A percentile compares a stretch with the other conserved stretches of the same genome.
Conservation (phyloP, 208 protist genomes). For the Leptomonas pyrrhocoris region DNA sequence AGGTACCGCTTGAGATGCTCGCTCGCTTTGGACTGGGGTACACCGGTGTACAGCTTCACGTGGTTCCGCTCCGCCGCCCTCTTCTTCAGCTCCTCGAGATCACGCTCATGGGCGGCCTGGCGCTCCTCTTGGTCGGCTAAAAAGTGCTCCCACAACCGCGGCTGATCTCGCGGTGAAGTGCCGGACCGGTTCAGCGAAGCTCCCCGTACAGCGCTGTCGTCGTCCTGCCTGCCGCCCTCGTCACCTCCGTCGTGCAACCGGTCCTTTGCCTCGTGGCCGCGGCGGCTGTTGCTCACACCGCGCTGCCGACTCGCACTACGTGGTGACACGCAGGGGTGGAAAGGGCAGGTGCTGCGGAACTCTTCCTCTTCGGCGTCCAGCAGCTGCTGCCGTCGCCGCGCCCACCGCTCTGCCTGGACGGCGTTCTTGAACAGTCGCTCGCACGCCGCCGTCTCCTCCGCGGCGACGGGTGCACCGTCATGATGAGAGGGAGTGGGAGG, state of each 20-base stretch:
- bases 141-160: conserved; percentile 10
- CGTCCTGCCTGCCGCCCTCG: not conserved
- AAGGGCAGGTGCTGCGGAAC: conserved; percentile 24
- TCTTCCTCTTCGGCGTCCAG: conserved; percentile 20
- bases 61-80: conserved; percentile 26
- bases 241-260: not conserved
- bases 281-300: conserved; percentile 1
- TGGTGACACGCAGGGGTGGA: conserved; percentile 19
- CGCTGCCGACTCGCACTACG: conserved; percentile 1
- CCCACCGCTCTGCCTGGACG: conserved; percentile 17
- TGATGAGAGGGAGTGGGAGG: not conserved
- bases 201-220: not conserved
- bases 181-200: not conserved
- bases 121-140: conserved; percentile 13
- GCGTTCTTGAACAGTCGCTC: conserved; percentile 35
- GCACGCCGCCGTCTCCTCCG: conserved; percentile 14
- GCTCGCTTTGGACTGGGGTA: conserved; percentile 27
- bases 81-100: conserved; percentile 24
- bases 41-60: conserved; percentile 2
- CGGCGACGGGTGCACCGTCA: not conserved
- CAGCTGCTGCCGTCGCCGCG: conserved; percentile 20
- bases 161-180: not conserved
- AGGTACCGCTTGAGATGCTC: conserved; percentile 36
- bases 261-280: not conserved
- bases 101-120: not conserved